Evolutionary conservation across 768 basidiomycete genomes (phyloP).

Genomic region (Asterophora parasitica): DNA sequence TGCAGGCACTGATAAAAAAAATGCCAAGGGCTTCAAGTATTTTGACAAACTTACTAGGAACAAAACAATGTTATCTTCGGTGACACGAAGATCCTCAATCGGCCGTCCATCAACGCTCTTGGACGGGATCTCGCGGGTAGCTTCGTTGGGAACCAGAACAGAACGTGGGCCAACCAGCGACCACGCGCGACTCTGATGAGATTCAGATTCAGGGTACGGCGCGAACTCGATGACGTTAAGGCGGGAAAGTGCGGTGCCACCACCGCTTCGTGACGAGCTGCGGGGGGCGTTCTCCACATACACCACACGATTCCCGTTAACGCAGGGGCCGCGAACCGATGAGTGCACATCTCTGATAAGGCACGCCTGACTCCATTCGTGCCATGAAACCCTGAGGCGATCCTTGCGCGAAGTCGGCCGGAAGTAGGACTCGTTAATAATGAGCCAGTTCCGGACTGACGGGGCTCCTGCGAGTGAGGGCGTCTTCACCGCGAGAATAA

Average conservation of each 20-base stretch:
- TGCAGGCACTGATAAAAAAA: constrained; percentile 15
- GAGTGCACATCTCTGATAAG: constrained; percentile 38
- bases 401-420: constrained; percentile 38
- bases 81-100: constrained; percentile 48
- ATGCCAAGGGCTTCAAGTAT: not conserved
- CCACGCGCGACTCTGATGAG: constrained; percentile 32
- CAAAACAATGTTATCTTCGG: constrained; percentile 58
- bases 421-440: constrained; percentile 52
- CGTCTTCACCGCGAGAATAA: constrained; percentile 43
- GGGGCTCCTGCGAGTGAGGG: constrained; percentile 25
- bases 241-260: constrained; percentile 14
- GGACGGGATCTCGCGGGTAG: constrained; percentile 36
- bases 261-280: constrained; percentile 15
- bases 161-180: constrained; percentile 37
- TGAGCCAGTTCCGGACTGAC: constrained; percentile 42
- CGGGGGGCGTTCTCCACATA: constrained; percentile 37
- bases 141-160: constrained; percentile 37
- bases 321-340: constrained; percentile 34
- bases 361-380: constrained; percentile 49
- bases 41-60: constrained; percentile 39
- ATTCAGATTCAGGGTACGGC: constrained; percentile 33
- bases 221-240: constrained; percentile 43
- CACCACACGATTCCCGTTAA: constrained; percentile 43
- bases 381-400: constrained; percentile 45
- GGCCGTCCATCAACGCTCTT: constrained; percentile 39